Evolutionary conservation across 1,284 basidiomycete genomes (phyloP).

Genomic region (Cystobasidium pallidum): DNA sequence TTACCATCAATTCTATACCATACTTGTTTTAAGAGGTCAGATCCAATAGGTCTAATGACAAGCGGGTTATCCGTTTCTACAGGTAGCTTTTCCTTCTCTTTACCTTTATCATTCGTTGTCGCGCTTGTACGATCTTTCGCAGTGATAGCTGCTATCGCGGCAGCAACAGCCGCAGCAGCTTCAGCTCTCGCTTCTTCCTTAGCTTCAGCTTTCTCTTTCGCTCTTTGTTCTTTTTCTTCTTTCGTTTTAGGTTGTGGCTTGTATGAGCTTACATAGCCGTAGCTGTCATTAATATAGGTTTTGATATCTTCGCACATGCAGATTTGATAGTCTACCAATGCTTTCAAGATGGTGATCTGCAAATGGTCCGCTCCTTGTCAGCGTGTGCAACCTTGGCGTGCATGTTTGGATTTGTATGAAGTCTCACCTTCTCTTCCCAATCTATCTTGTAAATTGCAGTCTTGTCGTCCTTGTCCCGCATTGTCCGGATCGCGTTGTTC

Average conservation of each 20-base stretch:
- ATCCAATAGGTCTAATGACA: constrained; percentile 37
- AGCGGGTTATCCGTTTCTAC: constrained; percentile 23
- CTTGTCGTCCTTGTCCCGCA: constrained; percentile 22
- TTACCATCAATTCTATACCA: constrained; percentile 38
- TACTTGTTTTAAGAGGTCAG: constrained; percentile 15
- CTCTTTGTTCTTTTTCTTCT: constrained; percentile 37
- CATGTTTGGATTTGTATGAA: not conserved
- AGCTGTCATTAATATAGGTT: constrained; percentile 30
- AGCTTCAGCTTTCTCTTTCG: constrained; percentile 25
- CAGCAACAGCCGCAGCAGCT: not conserved
- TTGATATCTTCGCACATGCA: constrained; percentile 24
- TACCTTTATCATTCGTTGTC: constrained; percentile 30
- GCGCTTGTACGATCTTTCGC: not conserved
- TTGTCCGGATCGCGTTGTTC: constrained; percentile 4
- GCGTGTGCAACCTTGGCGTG: not conserved
- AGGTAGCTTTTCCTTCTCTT: constrained; percentile 28
- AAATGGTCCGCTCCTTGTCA: too few relatives aligned
- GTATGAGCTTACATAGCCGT: constrained; percentile 30
- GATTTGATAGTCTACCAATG: constrained; percentile 38
- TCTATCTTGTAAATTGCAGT: constrained; percentile 28
- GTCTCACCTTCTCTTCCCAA: constrained; percentile 35
- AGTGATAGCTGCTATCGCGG: constrained; percentile 2
- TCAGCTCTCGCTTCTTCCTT: constrained; percentile 12
- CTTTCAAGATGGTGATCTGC: constrained; percentile 28
- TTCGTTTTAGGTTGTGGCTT: constrained; percentile 17